These are phyloP conservation scores for Salvia splendens DNA, from an alignment of 257 asterid species.

Conservation along the genomic window DNA sequence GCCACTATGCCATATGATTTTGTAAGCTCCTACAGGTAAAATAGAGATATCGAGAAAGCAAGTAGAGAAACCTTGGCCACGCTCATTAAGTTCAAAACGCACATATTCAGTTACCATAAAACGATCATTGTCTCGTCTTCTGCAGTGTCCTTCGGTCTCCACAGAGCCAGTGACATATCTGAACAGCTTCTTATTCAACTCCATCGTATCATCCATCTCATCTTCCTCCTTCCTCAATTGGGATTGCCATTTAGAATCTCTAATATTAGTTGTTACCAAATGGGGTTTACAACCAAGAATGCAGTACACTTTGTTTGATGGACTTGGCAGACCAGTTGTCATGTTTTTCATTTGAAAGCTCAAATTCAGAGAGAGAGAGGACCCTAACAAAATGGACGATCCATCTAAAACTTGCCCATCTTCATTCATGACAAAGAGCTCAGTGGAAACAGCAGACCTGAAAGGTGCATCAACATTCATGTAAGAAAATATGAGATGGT, in stretches of 20 bases:
- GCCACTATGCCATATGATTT: conserved; percentile 75
- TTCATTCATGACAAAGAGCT: conserved; percentile 62
- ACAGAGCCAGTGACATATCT: conserved; percentile 43
- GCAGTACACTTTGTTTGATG: conserved; percentile 52
- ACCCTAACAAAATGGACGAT: conserved; percentile 52
- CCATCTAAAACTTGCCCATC: conserved; percentile 54
- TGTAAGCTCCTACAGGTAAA: conserved; percentile 64
- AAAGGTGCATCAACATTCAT: conserved; percentile 24
- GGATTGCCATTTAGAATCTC: conserved; percentile 32
- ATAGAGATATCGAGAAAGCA: conserved; percentile 71
- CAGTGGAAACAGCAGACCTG: conserved; percentile 69
- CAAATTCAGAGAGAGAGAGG: conserved; percentile 55
- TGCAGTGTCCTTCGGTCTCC: conserved; percentile 24
- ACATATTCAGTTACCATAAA: conserved; percentile 42
- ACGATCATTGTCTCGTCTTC: conserved; percentile 26
- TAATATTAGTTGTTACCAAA: conserved; percentile 24
- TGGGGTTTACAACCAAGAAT: conserved; percentile 52
- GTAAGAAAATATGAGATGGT: conserved; percentile 2
- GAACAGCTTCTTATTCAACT: conserved; percentile 52
- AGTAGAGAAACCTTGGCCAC: conserved; percentile 79
- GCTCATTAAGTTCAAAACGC: conserved; percentile 50
- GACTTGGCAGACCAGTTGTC: conserved; percentile 38
- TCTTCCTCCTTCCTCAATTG: conserved; percentile 35
- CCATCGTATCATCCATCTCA: conserved; percentile 46
- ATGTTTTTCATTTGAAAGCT: conserved; percentile 66